phyloP scores from a whole-genome alignment of 805 yeast genomes.

The Candida taoyuanica region DNA sequence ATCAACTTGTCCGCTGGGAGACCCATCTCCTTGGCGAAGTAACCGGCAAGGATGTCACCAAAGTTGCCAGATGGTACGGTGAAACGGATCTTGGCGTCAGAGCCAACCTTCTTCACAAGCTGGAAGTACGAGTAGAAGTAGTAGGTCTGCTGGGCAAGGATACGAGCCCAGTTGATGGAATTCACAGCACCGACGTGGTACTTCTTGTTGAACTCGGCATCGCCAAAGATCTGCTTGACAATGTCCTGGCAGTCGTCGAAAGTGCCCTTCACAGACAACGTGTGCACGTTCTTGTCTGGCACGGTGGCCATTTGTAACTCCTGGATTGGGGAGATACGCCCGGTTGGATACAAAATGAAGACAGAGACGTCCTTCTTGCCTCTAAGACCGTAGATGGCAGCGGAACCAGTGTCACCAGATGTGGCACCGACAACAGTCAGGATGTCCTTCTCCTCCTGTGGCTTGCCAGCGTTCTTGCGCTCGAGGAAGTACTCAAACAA shows the following conservation, averaged over 20 bases:
- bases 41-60: slow-evolving; percentile 97
- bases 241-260: slow-evolving; percentile 98
- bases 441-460: slow-evolving; percentile 60
- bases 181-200: slow-evolving; percentile 97
- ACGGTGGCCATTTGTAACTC: slow-evolving; percentile 99
- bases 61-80: slow-evolving; percentile 98
- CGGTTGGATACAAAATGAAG: slow-evolving; percentile 93
- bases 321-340: slow-evolving; percentile 95
- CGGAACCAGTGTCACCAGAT: slow-evolving; percentile 98
- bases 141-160: slow-evolving; percentile 95
- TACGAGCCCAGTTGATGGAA: slow-evolving; percentile 99
- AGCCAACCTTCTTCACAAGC: slow-evolving; percentile 39
- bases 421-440: slow-evolving; percentile 99
- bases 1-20: slow-evolving; percentile 81
- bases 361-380: slow-evolving; percentile 98
- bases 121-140: slow-evolving; percentile 91
- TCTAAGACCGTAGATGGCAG: slow-evolving; percentile 96
- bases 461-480: slow-evolving; percentile 58
- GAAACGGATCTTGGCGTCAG: slow-evolving; percentile 55
- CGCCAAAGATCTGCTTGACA: slow-evolving; percentile 91
- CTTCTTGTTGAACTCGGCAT: slow-evolving; percentile 76
- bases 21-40: slow-evolving; percentile 92
- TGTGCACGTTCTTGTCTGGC: slow-evolving; percentile 86
- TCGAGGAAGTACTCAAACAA: slow-evolving; percentile 86
- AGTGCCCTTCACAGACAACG: slow-evolving; percentile 90